These are phyloP conservation scores for Dryas drummondii DNA, from an alignment of 306 rosid genomes.

Conservation along the genomic window DNA sequence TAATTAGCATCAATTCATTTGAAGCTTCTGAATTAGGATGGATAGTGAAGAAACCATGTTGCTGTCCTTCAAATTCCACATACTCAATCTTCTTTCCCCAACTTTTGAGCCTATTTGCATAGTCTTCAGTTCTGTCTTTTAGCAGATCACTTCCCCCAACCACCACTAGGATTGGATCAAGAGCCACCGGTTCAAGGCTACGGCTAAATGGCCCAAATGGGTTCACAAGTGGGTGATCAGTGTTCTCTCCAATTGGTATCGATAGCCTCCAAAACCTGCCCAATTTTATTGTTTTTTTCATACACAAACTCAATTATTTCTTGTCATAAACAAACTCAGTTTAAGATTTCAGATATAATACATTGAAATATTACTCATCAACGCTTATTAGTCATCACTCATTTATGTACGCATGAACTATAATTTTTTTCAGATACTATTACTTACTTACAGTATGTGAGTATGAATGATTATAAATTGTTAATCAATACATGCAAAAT, in stretches of 20 bases:
- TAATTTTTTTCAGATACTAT: too few relatives aligned
- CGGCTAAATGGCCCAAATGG: slow-evolving; percentile 61
- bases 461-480: too few relatives aligned
- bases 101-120: slow-evolving; percentile 52
- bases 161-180: slow-evolving; percentile 69
- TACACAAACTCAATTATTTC: neutral
- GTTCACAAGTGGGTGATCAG: slow-evolving; percentile 77
- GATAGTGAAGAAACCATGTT: slow-evolving; percentile 82
- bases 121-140: slow-evolving; percentile 62
- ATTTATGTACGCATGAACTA: too few relatives aligned
- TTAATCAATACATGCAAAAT: too few relatives aligned
- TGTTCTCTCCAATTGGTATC: slow-evolving; percentile 54
- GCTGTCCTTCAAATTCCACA: slow-evolving; percentile 70
- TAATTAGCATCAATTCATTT: slow-evolving; percentile 45
- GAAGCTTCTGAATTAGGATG: slow-evolving; percentile 59
- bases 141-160: slow-evolving; percentile 66
- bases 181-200: slow-evolving; percentile 43
- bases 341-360: too few relatives aligned
- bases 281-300: neutral
- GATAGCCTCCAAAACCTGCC: slow-evolving; percentile 84
- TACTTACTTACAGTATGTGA: too few relatives aligned
- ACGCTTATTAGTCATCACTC: too few relatives aligned
- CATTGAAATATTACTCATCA: too few relatives aligned
- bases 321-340: neutral
- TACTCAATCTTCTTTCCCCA: slow-evolving; percentile 65